Base-by-base conservation (phyloP, 75 land plant genomes). In the Picea glauca region DNA sequence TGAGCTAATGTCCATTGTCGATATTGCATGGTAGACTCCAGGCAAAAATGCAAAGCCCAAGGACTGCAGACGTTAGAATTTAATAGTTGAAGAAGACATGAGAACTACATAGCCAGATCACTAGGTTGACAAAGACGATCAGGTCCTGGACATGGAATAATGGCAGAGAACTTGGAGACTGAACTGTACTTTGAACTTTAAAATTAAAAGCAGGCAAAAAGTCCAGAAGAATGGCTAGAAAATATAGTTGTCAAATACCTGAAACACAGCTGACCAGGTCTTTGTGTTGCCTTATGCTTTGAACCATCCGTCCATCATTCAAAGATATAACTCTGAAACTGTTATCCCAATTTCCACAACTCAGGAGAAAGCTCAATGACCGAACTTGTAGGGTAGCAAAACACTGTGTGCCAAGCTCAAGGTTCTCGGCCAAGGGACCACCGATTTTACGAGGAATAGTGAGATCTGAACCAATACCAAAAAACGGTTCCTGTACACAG, bases 311-410 rank as follows among this genome's bases (percentile, higher is more conserved):
- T 33, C 99, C 99, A 81, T 96, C 96, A 85, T 59, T 85, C 23
- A 95, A 60, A 20, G 96, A 91, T 66, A 95, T 89, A 14, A 95
- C 84, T 72, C 91, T 94, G 77, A 98, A 98, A 73, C 99, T 98
- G 81, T 98, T 91, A 58, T 95, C 98, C 99, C 99, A 98, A 76
- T 90, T 91, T 12, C 98, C 99, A 87, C 96, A 95, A 57, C 90
- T 88, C 21, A 95, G 81, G 38, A 98, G 59, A 80, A 91, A 98
- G 67, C 78, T 90, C 54, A 90, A 93, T 60, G 89, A 83, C 18
- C 86, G 84, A 61, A 88, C 91, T 79, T 90, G 96, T 81, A 98
- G 61, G 65, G 91, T 88, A 17, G 91, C 87, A 77, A 95, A 93
- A 84, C 90, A 93, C 70, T 83, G 88, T 30, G 85, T 70, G 65